Base-by-base conservation (phyloP, 192 early-diverging fungal species). In the Helicostylum pulchrum region DNA sequence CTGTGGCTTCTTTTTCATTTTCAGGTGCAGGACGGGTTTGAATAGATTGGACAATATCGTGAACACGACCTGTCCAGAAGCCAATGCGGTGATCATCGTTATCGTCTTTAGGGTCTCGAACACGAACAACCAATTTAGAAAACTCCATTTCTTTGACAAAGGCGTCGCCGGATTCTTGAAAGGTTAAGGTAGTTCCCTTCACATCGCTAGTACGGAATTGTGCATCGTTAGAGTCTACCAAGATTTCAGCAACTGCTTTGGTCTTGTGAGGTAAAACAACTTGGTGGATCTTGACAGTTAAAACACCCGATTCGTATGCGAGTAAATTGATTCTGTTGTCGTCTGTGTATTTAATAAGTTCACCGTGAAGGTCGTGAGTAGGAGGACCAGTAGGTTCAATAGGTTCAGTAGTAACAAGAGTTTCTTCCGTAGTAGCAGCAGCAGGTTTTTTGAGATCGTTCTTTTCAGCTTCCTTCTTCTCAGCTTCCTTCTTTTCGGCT, bases 121-220 rank as follows among this genome's bases (percentile, higher is more conserved):
- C 63, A 11, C 72, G 19, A 39, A 85, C 64, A 7, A 69, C 50
- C 31, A 85, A 14, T 34, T 69, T 77, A n/a, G 83, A 78, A 23
- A 77, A 85, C 53, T 85, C 80, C 65, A 85, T 62, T 58, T 85
- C 80, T 61, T 82, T 82, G 36, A 85, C 73, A 67, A 82, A 82
- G 10, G 80, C 79, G 49, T 85, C 80, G n/a, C 67, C 72, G 21
- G 72, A 62, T 48, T 81, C 80, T 50, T 78, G 64, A 55, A 61
- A 76, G 17, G 48, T 47, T 26, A 71, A 71, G 65, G 39, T 31
- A 7, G 21, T 26, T 17, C 74, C 74, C n/a, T 70, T 71, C 26
- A 53, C 3, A 42, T 61, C 76, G 11, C 72, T 67, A 1, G 78
- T 77, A 26, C 75, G 69, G 50, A 71, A 78, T 42, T 78, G 73